Conservation (phyloP, 345 rosid species). For the sweet orange (Citrus sinensis) region DVS_A1.0 CM039162.1:20149501-20150000, state of each 20-base stretch:
- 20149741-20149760: neutral
- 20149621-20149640: neutral
- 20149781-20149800: neutral
- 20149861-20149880: neutral
- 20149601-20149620: conserved; percentile 4
- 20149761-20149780: conserved; percentile 14
- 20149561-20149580: no score
- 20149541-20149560: no score
- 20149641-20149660: neutral
- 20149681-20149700: neutral
- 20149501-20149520: no score
- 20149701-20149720: neutral
- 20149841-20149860: conserved; percentile 7
- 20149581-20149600: neutral
- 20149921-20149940: neutral
- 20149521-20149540: no score
- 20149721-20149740: neutral
- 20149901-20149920: neutral
- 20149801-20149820: conserved; percentile 22
- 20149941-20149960: no score
- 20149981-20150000: no score
- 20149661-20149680: neutral
- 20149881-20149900: neutral
- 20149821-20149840: conserved; percentile 6
- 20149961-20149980: no score